Evolutionary conservation across 805 yeast species (phyloP).

Genomic region (Pichia insulana): DNA sequence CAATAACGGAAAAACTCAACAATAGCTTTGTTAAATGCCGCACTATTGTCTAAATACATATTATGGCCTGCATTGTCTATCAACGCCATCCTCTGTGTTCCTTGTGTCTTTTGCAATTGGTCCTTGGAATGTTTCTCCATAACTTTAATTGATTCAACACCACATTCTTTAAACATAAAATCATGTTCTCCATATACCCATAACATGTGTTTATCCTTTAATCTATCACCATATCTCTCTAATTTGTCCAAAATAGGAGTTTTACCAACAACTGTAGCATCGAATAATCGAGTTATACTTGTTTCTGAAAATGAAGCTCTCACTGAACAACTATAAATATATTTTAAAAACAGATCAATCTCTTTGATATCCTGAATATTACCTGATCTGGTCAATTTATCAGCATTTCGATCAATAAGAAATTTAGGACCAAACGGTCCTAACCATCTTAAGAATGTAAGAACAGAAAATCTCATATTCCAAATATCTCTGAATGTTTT

Average conservation of each 20-base stretch:
- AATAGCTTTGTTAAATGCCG: slow-evolving; percentile 42
- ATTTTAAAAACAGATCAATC: slow-evolving; percentile 23
- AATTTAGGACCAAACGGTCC: slow-evolving; percentile 31
- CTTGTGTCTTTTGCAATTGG: not conserved
- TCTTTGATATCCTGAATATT: slow-evolving; percentile 20
- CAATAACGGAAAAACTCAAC: slow-evolving; percentile 28
- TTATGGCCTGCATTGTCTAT: slow-evolving; percentile 68
- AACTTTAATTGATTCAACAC: slow-evolving; percentile 33
- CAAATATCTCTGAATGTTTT: slow-evolving; percentile 30
- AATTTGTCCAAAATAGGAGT: slow-evolving; percentile 60
- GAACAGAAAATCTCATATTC: slow-evolving; percentile 35
- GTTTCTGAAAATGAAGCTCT: slow-evolving; percentile 28
- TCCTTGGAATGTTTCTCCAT: slow-evolving; percentile 9
- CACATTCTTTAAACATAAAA: slow-evolving; percentile 65
- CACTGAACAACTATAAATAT: slow-evolving; percentile 27
- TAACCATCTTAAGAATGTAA: slow-evolving; percentile 38
- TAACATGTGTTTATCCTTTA: slow-evolving; percentile 29
- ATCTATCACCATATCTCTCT: slow-evolving; percentile 12
- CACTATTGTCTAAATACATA: slow-evolving; percentile 56
- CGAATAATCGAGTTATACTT: slow-evolving; percentile 38
- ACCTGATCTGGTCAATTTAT: slow-evolving; percentile 23
- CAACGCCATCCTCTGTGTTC: slow-evolving; percentile 9
- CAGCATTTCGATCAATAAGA: slow-evolving; percentile 22
- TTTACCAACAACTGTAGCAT: slow-evolving; percentile 52
- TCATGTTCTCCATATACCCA: slow-evolving; percentile 63